These are phyloP conservation scores for Cercospora sp. DNA, from an alignment of 2,329 filamentous ascomycete species.

Conservation along the genomic window DNA sequence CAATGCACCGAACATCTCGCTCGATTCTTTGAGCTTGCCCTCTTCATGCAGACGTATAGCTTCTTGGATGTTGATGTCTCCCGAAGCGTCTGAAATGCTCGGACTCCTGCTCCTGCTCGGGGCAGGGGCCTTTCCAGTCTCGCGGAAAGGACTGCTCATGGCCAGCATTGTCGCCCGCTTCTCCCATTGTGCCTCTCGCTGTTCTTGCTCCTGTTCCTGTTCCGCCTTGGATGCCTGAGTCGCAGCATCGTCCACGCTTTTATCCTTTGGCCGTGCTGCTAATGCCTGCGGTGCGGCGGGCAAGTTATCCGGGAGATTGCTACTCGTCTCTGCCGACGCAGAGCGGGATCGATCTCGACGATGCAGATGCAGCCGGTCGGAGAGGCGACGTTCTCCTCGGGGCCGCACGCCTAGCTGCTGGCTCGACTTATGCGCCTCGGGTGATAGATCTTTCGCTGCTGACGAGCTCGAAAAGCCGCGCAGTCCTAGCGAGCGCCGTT, in stretches of 20 bases:
- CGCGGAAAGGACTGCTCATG: conserved; percentile 49
- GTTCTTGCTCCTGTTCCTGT: conserved; percentile 51
- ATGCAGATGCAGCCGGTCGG: conserved; percentile 71
- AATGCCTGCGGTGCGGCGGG: conserved; percentile 74
- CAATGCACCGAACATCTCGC: conserved; percentile 78
- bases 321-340: conserved; percentile 59
- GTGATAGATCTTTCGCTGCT: conserved; percentile 27
- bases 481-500: conserved; percentile 39
- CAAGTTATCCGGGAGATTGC: conserved; percentile 75
- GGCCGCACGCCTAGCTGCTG: conserved; percentile 31
- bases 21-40: conserved; percentile 76
- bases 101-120: conserved; percentile 35
- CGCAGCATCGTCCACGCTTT: conserved; percentile 35
- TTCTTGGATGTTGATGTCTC: conserved; percentile 74
- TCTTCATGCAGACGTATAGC: conserved; percentile 92
- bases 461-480: conserved; percentile 38
- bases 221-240: conserved; percentile 21
- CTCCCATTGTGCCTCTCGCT: conserved; percentile 81
- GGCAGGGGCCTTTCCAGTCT: conserved; percentile 24
- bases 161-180: conserved; percentile 87
- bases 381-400: conserved; percentile 54
- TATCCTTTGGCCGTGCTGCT: conserved; percentile 37
- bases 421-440: conserved; percentile 11
- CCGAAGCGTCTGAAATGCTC: conserved; percentile 41
- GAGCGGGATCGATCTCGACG: conserved; percentile 45